phyloP scores from a whole-genome alignment of 2,329 filamentous ascomycete species.

The Parasarocladium wereldwijsianum region DNA sequence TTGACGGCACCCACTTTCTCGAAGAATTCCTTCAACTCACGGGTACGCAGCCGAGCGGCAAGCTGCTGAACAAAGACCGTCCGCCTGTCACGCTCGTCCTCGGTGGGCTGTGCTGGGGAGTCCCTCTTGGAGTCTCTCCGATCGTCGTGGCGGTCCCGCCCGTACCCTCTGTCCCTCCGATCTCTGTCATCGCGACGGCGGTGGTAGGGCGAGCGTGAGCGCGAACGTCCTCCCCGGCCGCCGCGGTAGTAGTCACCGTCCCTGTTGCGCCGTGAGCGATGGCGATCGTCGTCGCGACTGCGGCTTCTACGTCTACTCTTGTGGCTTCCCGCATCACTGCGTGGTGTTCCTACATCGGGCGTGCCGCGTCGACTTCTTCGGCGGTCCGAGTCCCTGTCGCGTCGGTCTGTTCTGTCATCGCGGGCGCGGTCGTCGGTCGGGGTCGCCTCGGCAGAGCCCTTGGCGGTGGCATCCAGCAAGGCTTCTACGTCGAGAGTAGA shows the following conservation, averaged over 20 bases:
- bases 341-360: conserved; percentile 48
- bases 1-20: conserved; percentile 89
- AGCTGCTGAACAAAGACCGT: conserved; percentile 98
- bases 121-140: conserved; percentile 28
- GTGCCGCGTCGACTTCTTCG: conserved; percentile 31
- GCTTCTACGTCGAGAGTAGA: conserved; percentile 65
- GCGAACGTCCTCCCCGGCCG: conserved; percentile 39
- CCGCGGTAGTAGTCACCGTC: conserved; percentile 56
- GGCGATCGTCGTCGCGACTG: conserved; percentile 62
- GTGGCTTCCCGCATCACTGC: conserved; percentile 65
- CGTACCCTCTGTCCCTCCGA: conserved; percentile 34
- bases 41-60: conserved; percentile 80
- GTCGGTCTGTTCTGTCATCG: conserved; percentile 41
- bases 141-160: conserved; percentile 38
- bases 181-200: conserved; percentile 39
- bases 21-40: conserved; percentile 88
- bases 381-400: conserved; percentile 34
- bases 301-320: conserved; percentile 70
- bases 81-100: conserved; percentile 90
- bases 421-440: conserved; percentile 31
- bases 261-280: conserved; percentile 59
- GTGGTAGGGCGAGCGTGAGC: conserved; percentile 56
- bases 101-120: conserved; percentile 60
- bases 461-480: conserved; percentile 73
- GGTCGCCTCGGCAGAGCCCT: conserved; percentile 24